A percentile compares a stretch with the other conserved stretches of the same genome.
Evolutionary conservation across 768 basidiomycete species (phyloP).

Genomic region (Phylloporus rhodoxanthus): DNA sequence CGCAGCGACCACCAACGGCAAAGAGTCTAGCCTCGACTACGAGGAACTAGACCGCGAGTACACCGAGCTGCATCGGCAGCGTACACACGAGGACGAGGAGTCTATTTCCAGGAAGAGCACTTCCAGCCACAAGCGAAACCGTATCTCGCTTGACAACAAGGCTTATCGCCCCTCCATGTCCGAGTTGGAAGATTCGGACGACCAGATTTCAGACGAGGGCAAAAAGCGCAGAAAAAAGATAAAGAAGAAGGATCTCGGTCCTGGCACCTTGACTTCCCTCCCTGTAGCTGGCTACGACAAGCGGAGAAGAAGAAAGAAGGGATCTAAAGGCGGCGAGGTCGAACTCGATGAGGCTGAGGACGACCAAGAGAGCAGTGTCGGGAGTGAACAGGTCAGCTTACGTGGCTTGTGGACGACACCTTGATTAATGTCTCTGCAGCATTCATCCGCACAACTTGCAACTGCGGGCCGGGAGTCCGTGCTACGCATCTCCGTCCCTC

Average conservation of each 20-base stretch:
- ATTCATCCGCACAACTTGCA: slow-evolving; percentile 24
- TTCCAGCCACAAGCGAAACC: slow-evolving; percentile 43
- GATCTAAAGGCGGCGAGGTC: slow-evolving; percentile 38
- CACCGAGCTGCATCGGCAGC: slow-evolving; percentile 33
- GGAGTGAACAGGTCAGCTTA: slow-evolving; percentile 38
- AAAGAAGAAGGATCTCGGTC: slow-evolving; percentile 44
- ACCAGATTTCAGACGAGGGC: slow-evolving; percentile 50
- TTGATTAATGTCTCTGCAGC: slow-evolving; percentile 12
- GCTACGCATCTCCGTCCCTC: slow-evolving; percentile 34
- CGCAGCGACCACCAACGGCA: slow-evolving; percentile 36
- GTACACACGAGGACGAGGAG: slow-evolving; percentile 18
- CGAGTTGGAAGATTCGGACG: slow-evolving; percentile 62
- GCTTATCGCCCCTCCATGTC: slow-evolving; percentile 68
- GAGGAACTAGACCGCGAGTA: slow-evolving; percentile 67
- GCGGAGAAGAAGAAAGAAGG: slow-evolving; percentile 46
- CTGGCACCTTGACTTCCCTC: slow-evolving; percentile 58
- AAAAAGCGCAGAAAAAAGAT: slow-evolving; percentile 47
- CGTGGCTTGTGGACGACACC: slow-evolving; percentile 17
- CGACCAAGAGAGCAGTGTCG: slow-evolving; percentile 37
- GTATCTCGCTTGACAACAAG: slow-evolving; percentile 74
- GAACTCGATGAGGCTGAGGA: slow-evolving; percentile 39
- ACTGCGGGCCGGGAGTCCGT: slow-evolving; percentile 34
- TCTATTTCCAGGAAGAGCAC: slow-evolving; percentile 30
- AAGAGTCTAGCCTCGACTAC: slow-evolving; percentile 67
- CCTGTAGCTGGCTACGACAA: slow-evolving; percentile 66